These are phyloP conservation scores for Micractinium conductrix DNA, from an alignment of 139 green algal genomes.

Conservation along the genomic window DNA sequence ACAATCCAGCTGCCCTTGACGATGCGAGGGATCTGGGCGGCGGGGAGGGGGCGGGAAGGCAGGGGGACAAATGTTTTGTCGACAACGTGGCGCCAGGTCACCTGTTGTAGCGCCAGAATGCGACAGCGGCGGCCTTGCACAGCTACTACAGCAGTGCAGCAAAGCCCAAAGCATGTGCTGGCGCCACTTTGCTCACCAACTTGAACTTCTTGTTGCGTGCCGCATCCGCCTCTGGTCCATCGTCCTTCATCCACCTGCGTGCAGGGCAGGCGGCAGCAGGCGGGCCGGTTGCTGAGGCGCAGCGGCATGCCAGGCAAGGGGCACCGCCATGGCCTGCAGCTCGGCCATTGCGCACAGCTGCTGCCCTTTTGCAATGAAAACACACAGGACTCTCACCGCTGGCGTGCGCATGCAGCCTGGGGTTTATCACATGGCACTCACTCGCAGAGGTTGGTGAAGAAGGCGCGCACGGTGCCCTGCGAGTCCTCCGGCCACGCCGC, in stretches of 20 bases:
- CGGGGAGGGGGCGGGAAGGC: too few relatives aligned
- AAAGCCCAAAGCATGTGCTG: too few relatives aligned
- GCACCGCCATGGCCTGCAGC: background rate
- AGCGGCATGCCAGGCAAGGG: background rate
- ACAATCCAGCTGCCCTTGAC: constrained; percentile 71
- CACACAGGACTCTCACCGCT: too few relatives aligned
- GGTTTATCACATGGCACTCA: background rate
- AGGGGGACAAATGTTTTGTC: too few relatives aligned
- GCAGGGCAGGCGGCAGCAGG: background rate
- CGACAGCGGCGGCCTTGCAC: too few relatives aligned
- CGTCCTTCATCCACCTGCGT: constrained; percentile 48
- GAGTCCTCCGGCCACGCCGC: constrained; percentile 31
- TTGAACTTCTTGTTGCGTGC: constrained; percentile 64
- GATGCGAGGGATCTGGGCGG: constrained; percentile 72
- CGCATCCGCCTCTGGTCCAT: constrained; percentile 51
- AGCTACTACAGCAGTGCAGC: too few relatives aligned
- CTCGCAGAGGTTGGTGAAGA: constrained; percentile 49
- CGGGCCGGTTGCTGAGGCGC: background rate
- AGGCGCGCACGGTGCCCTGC: constrained; percentile 34
- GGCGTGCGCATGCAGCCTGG: too few relatives aligned
- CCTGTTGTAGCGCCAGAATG: too few relatives aligned
- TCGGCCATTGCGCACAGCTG: background rate
- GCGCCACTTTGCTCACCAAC: too few relatives aligned
- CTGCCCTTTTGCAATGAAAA: too few relatives aligned
- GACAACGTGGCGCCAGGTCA: too few relatives aligned